phyloP scores from a whole-genome alignment of 2,329 filamentous ascomycete genomes.

The Tolypocladium ovalisporum region DNA sequence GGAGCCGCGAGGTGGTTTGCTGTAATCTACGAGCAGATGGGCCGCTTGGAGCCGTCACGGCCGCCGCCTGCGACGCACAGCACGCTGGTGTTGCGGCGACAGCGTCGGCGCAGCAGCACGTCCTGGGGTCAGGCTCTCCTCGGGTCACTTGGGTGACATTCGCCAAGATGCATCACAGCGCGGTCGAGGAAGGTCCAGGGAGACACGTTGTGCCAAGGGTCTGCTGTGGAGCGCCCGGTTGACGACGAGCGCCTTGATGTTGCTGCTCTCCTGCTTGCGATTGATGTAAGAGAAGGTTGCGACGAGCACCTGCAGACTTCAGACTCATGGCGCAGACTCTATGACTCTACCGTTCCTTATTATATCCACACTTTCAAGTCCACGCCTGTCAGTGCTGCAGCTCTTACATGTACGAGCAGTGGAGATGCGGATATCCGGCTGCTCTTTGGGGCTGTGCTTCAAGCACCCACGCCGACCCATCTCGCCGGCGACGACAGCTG shows the following conservation, averaged over 20 bases:
- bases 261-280: background rate
- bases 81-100: background rate
- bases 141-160: background rate
- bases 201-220: slow-evolving; percentile 3
- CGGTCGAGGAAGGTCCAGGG: background rate
- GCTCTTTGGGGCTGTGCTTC: background rate
- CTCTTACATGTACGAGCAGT: background rate
- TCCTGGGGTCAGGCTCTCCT: background rate
- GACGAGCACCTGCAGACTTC: background rate
- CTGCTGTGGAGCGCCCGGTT: background rate
- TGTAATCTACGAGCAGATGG: background rate
- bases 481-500: background rate
- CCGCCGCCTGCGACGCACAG: background rate
- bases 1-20: background rate
- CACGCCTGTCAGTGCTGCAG: background rate
- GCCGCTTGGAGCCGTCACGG: background rate
- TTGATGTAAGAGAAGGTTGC: background rate
- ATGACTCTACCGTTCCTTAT: no score
- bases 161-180: background rate
- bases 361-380: background rate
- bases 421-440: background rate
- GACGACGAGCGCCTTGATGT: background rate
- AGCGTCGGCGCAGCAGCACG: background rate
- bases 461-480: background rate
- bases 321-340: background rate